Evolutionary conservation across 371 early-diverging fungal species (phyloP).

Genomic region (Dipsacomyces acuminosporus): DNA sequence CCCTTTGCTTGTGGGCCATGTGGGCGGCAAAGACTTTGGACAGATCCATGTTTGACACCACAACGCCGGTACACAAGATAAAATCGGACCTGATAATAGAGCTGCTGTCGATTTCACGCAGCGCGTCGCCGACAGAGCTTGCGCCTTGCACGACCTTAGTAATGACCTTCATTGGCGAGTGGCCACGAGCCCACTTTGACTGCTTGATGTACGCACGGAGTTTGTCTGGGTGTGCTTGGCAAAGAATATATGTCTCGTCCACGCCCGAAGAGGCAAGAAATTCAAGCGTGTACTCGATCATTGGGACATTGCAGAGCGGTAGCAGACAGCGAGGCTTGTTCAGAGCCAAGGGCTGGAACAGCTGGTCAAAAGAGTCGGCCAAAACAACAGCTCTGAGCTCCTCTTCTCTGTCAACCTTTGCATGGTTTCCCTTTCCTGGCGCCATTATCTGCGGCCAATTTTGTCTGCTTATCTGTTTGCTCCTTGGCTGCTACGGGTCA

Average conservation of each 20-base stretch:
- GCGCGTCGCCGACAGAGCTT: slow-evolving; percentile 87
- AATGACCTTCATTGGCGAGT: slow-evolving; percentile 63
- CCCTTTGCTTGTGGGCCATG: slow-evolving; percentile 57
- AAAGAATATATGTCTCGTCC: slow-evolving; percentile 79
- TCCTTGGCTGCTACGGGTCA: background rate
- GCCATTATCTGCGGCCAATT: slow-evolving; percentile 17
- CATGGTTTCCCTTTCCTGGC: slow-evolving; percentile 4
- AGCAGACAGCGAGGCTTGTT: slow-evolving; percentile 88
- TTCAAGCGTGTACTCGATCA: slow-evolving; percentile 93
- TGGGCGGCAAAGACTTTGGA: slow-evolving; percentile 72
- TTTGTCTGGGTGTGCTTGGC: slow-evolving; percentile 75
- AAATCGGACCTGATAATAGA: slow-evolving; percentile 81
- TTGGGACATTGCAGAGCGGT: slow-evolving; percentile 89
- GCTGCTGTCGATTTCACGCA: slow-evolving; percentile 85
- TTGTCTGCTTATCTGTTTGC: too few species aligned
- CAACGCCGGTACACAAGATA: slow-evolving; percentile 85
- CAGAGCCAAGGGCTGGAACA: slow-evolving; percentile 83
- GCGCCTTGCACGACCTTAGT: slow-evolving; percentile 72
- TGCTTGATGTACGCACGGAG: slow-evolving; percentile 82
- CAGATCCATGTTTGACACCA: slow-evolving; percentile 84
- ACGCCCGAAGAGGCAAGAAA: slow-evolving; percentile 79
- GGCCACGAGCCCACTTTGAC: slow-evolving; percentile 64
- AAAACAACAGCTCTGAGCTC: slow-evolving; percentile 81
- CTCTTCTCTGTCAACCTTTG: slow-evolving; percentile 27
- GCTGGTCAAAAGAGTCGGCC: slow-evolving; percentile 85